Evolutionary conservation across 2,329 filamentous ascomycete species (phyloP), one percentile per base, ranked within the genome.

Genomic region (Metarhizium brunneum): DNA sequence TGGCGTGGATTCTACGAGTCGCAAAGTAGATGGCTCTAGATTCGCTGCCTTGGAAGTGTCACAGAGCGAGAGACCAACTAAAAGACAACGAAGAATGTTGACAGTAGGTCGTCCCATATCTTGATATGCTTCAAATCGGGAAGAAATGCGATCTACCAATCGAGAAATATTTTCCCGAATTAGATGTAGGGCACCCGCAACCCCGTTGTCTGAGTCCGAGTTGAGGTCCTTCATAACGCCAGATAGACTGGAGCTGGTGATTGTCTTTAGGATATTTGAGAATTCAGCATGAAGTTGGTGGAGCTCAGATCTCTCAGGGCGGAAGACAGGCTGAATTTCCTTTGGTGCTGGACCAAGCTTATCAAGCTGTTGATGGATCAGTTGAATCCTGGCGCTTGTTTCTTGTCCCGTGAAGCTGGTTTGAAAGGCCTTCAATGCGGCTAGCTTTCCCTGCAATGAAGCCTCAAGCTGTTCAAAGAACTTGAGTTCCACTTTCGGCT

Each of bases 231-330:
- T 32, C 7, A 58, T 20, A n/a, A 56, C 42, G 18, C 11, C 29
- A 29, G 53, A 54, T 18, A 58, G 38, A 16, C 47, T 35, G 14
- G 73, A 71, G 18, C 76, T 74, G 25, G 85, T 71, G 16, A 86
- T 72, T n/a, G 80, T 76, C 58, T 84, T 86, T 45, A 95, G 72
- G 30, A 95, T 72, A 58, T 88, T 92, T 53, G 80, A 82, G 63
- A 97, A 92, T 62, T 96, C 90, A 8, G 86, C 87, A 62, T 96
- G 91, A 4, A 97, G 73, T 47, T 85, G 75, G 54, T 78, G 73
- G 11, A 95, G 76, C 61, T 89, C 81, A 0, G 88, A 90, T 1
- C 72, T 69, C 13, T 77, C 71, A 0, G 91, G 90, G 30, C 92
- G 81, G 65, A 86, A 90, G 20, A 96, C 84, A 14, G 83, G 75